Evolutionary conservation across 495 filamentous ascomycete genomes (phyloP).

Genomic region (Barbatosphaeria neglecta): DNA sequence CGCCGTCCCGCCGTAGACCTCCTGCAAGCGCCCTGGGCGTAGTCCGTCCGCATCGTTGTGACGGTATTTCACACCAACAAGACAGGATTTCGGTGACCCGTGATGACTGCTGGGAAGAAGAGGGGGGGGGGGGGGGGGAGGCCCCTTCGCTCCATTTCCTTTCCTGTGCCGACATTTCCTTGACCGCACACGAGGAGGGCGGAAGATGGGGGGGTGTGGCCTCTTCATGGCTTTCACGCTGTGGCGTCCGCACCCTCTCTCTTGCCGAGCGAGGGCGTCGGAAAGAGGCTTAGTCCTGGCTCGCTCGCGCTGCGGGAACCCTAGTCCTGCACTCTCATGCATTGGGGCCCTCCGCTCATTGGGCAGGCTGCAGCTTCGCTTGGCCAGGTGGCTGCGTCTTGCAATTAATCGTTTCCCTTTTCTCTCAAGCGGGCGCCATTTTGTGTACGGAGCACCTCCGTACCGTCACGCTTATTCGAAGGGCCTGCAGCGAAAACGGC

Average conservation of each 20-base stretch:
- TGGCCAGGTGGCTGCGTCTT: background rate
- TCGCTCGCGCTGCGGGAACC: background rate
- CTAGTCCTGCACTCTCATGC: background rate
- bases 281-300: background rate
- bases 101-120: background rate
- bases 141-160: background rate
- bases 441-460: too few relatives aligned
- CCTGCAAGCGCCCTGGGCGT: background rate
- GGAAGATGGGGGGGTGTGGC: too few relatives aligned
- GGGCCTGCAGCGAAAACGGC: too few relatives aligned
- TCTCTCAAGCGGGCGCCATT: background rate
- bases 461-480: background rate
- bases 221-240: background rate
- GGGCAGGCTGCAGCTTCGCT: background rate
- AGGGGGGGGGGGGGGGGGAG: too few relatives aligned
- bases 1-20: too few relatives aligned
- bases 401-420: background rate
- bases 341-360: background rate
- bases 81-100: background rate
- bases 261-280: background rate
- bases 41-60: background rate
- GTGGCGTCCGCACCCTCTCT: background rate
- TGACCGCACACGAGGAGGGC: background rate
- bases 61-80: background rate
- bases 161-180: background rate